Evolutionary conservation across 805 yeast genomes (phyloP).

Genomic region (Blastobotrys muscicola): DNA sequence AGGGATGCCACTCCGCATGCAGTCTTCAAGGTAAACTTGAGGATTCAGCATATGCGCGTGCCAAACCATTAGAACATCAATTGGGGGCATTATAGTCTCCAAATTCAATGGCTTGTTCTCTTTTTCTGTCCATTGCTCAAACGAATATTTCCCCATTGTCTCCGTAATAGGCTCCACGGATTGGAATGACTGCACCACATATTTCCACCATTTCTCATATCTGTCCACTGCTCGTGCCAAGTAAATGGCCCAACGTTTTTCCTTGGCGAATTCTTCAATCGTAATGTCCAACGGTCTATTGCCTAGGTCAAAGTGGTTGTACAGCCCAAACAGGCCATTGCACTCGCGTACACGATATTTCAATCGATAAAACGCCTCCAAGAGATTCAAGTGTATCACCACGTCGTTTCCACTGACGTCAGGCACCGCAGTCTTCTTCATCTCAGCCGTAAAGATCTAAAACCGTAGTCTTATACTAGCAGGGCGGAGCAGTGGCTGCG

Average conservation of each 20-base stretch:
- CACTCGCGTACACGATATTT: conserved; percentile 1
- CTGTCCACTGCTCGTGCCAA: conserved; percentile 11
- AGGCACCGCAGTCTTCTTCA: too few species aligned
- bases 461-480: too few species aligned
- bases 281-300: too few species aligned
- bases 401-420: neutral
- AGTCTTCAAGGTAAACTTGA: conserved; percentile 15
- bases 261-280: neutral
- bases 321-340: conserved; percentile 11
- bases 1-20: conserved; percentile 6
- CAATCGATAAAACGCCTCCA: conserved; percentile 8
- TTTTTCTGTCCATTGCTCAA: neutral
- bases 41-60: conserved; percentile 20
- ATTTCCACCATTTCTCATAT: conserved; percentile 13
- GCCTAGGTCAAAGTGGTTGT: too few species aligned
- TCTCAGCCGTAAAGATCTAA: too few species aligned
- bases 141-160: too few species aligned
- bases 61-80: conserved; percentile 21
- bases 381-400: conserved; percentile 10
- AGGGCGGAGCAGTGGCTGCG: too few species aligned
- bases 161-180: neutral
- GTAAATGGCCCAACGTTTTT: conserved; percentile 11
- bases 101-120: neutral
- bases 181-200: neutral
- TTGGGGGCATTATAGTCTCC: conserved; percentile 10